phyloP scores from a whole-genome alignment of 2,329 filamentous ascomycete species.

The Sporothrix humicola region DNA sequence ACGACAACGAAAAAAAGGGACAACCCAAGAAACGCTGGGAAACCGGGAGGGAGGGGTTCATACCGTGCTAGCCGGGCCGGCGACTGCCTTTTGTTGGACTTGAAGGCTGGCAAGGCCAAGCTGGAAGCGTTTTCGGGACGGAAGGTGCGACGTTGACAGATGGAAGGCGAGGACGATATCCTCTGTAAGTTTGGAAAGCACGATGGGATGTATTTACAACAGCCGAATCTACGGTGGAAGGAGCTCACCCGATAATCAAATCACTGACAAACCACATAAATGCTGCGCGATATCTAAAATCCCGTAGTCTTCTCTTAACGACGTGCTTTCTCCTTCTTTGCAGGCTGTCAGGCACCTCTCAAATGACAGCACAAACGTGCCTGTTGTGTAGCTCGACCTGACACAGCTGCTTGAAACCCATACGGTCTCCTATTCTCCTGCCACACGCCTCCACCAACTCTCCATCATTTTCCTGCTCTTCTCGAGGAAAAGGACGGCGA shows the following conservation, averaged over 20 bases:
- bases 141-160: not conserved
- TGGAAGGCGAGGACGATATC: not conserved
- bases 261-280: not conserved
- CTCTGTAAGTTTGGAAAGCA: too few relatives aligned
- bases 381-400: constrained; percentile 26
- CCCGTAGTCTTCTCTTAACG: too few relatives aligned
- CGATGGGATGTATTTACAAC: too few relatives aligned
- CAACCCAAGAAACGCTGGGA: not conserved
- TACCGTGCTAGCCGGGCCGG: constrained; percentile 24
- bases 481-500: not conserved
- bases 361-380: not conserved
- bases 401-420: constrained; percentile 32
- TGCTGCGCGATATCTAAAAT: not conserved
- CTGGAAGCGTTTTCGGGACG: constrained; percentile 7
- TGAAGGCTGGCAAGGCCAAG: not conserved
- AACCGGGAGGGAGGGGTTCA: not conserved
- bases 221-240: not conserved
- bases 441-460: not conserved
- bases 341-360: not conserved
- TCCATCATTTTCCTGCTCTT: not conserved
- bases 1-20: not conserved
- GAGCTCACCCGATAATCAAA: not conserved
- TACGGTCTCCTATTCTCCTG: constrained; percentile 5
- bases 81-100: constrained; percentile 3
- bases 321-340: too few relatives aligned